Conservation (phyloP, 371 early-diverging fungal species). For the Mucor circinelloides region DNA sequence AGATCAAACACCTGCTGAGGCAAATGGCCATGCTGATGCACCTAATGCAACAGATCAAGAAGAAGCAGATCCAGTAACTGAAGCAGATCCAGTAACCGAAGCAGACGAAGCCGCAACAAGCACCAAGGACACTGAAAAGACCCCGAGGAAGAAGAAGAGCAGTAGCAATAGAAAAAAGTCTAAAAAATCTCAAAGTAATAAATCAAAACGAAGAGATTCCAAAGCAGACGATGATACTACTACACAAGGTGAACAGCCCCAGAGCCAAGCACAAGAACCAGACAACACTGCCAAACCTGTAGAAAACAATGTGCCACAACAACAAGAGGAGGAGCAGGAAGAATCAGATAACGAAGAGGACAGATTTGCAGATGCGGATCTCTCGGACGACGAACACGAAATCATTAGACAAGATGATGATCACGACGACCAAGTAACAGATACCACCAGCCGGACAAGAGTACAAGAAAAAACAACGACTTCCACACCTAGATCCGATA, state of each 20-base stretch:
- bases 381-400: slow-evolving; percentile 4
- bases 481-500: not conserved
- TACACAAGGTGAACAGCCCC: too few species aligned
- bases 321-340: not conserved
- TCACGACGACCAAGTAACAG: not conserved
- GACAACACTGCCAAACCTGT: too few species aligned
- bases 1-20: too few species aligned
- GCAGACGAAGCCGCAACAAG: too few species aligned
- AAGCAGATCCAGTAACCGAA: not conserved
- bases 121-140: too few species aligned
- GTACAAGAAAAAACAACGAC: not conserved
- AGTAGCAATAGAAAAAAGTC: not conserved
- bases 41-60: not conserved
- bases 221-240: too few species aligned
- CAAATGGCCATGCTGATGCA: too few species aligned
- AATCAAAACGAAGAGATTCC: too few species aligned
- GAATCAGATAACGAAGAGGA: not conserved
- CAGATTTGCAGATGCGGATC: slow-evolving; percentile 13
- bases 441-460: not conserved
- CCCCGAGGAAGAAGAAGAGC: too few species aligned
- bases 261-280: too few species aligned
- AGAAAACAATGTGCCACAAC: not conserved
- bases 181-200: too few species aligned
- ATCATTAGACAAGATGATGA: not conserved
- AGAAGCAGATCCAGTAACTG: not conserved